Percentiles rank a stretch among this genome's conserved stretches.
phyloP scores from a whole-genome alignment of 2,329 filamentous ascomycete species.

The Fusarium citri region DNA sequence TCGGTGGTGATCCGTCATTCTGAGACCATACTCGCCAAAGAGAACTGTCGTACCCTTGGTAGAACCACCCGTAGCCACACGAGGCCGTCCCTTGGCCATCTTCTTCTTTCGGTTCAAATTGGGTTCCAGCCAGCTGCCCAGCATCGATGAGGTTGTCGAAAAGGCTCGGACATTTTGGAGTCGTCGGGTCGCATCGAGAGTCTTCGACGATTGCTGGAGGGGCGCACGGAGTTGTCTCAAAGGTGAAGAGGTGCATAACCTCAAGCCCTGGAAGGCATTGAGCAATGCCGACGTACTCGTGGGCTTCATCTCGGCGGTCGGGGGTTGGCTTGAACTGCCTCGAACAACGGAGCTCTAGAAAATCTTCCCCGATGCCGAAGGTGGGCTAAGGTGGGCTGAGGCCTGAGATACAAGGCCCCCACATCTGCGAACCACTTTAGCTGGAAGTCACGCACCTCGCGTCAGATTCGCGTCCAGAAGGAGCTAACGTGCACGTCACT shows the following conservation, averaged over 20 bases:
- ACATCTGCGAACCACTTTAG: conserved; percentile 46
- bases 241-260: conserved; percentile 56
- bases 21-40: conserved; percentile 95
- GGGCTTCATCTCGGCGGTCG: conserved; percentile 59
- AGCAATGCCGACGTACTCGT: conserved; percentile 58
- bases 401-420: conserved; percentile 42
- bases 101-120: conserved; percentile 80
- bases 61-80: conserved; percentile 90
- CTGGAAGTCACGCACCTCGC: conserved; percentile 55
- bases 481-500: conserved; percentile 51
- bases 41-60: conserved; percentile 93
- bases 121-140: conserved; percentile 85
- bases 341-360: conserved; percentile 49
- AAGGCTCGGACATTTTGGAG: conserved; percentile 71
- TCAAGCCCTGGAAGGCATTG: conserved; percentile 64
- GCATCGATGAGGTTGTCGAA: conserved; percentile 71
- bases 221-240: conserved; percentile 54
- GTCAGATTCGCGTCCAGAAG: conserved; percentile 58
- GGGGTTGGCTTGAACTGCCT: conserved; percentile 40
- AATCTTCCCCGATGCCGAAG: conserved; percentile 46
- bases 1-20: conserved; percentile 93
- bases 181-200: conserved; percentile 49
- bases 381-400: conserved; percentile 10
- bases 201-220: conserved; percentile 46
- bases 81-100: conserved; percentile 90